These are phyloP conservation scores for Corynespora cassiicola DNA, from an alignment of 2,329 filamentous ascomycete genomes.

Conservation along the genomic window DNA sequence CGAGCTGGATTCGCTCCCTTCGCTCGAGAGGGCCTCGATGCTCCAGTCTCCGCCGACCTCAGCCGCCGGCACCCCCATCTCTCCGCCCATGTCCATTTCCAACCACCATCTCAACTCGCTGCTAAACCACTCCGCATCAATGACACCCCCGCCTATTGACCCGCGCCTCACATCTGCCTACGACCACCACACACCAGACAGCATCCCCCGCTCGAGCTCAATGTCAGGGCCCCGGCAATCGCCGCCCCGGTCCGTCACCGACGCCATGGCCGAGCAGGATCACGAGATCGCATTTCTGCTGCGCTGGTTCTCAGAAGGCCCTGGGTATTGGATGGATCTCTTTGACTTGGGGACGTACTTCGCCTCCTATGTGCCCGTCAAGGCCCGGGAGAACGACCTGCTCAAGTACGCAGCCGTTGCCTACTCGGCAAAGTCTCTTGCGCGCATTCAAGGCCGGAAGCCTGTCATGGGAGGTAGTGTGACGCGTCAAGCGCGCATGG, in stretches of 20 bases:
- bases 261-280: constrained; percentile 46
- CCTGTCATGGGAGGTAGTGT: constrained; percentile 57
- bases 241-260: constrained; percentile 25
- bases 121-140: constrained; percentile 41
- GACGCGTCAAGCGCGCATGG: constrained; percentile 57
- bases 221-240: constrained; percentile 31
- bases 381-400: constrained; percentile 58
- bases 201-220: constrained; percentile 31
- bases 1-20: constrained; percentile 34
- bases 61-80: constrained; percentile 40
- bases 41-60: constrained; percentile 41
- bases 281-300: constrained; percentile 67
- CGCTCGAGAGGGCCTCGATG: constrained; percentile 20
- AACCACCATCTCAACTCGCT: constrained; percentile 63
- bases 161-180: constrained; percentile 41
- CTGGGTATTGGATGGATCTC: constrained; percentile 66
- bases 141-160: constrained; percentile 43
- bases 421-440: constrained; percentile 67
- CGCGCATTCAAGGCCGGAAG: constrained; percentile 60
- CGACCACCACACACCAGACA: constrained; percentile 28
- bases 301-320: constrained; percentile 65
- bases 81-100: constrained; percentile 52
- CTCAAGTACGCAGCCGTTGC: constrained; percentile 64
- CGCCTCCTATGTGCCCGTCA: constrained; percentile 64
- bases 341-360: constrained; percentile 66